These are phyloP conservation scores for Xylaria arbuscula DNA, from an alignment of 2,329 filamentous ascomycete species.

Conservation along the genomic window DNA sequence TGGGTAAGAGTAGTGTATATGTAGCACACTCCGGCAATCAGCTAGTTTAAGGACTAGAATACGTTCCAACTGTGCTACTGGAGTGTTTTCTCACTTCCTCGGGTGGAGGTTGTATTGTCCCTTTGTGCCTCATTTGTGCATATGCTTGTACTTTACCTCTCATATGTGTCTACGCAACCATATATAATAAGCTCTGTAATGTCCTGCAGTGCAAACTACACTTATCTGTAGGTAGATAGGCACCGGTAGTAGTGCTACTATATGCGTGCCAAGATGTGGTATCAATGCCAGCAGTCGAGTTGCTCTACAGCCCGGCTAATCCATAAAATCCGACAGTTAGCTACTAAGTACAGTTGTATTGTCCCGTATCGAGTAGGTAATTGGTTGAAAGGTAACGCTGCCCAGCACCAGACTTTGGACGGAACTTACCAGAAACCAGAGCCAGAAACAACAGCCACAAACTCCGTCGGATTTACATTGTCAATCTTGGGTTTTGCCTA, in stretches of 20 bases:
- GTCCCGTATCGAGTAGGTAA: not conserved
- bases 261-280: constrained; percentile 32
- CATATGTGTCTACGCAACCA: too few relatives aligned
- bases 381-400: constrained; percentile 17
- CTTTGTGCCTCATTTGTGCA: constrained; percentile 23
- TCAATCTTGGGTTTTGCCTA: constrained; percentile 18
- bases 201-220: not conserved
- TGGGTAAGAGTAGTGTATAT: not conserved
- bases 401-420: constrained; percentile 19
- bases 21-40: constrained; percentile 5
- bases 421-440: constrained; percentile 14
- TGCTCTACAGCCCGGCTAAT: constrained; percentile 4
- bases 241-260: not conserved
- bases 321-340: constrained; percentile 2
- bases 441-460: not conserved
- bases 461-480: not conserved
- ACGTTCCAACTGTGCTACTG: not conserved
- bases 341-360: not conserved
- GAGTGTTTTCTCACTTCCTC: constrained; percentile 28
- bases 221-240: too few relatives aligned
- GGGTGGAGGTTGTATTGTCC: constrained; percentile 16
- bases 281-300: not conserved
- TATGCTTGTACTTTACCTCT: constrained; percentile 5
- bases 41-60: constrained; percentile 3
- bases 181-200: not conserved